phyloP scores from a whole-genome alignment of 2,329 filamentous ascomycete species.

The Aspergillus arachidicola region DNA sequence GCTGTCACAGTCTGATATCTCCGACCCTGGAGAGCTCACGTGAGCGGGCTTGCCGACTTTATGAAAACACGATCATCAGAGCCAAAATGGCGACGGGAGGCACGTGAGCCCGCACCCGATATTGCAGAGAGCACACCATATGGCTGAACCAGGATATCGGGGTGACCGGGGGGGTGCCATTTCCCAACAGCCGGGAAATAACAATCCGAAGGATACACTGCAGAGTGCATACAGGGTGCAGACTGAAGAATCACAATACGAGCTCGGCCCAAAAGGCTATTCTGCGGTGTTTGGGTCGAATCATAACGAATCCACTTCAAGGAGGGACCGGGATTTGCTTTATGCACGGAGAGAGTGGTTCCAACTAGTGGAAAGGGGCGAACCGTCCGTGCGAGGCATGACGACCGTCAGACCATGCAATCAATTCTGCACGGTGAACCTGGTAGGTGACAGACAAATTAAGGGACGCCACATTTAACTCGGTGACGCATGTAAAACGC shows the following conservation, averaged over 20 bases:
- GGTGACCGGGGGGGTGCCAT: not conserved
- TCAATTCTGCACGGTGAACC: not conserved
- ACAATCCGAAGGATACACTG: not conserved
- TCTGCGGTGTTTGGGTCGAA: not conserved
- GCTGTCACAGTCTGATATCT: not conserved
- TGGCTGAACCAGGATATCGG: too few relatives aligned
- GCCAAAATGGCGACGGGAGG: not conserved
- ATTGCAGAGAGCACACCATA: not conserved
- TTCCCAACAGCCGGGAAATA: not conserved
- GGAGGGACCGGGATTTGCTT: not conserved
- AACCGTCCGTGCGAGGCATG: not conserved
- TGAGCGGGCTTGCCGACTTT: not conserved
- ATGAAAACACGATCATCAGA: too few relatives aligned
- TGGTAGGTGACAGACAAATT: not conserved
- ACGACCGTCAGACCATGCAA: not conserved
- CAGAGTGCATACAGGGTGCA: not conserved
- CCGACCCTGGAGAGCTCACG: not conserved
- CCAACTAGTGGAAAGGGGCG: not conserved
- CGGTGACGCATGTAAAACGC: constrained; percentile 2
- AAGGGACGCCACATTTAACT: not conserved
- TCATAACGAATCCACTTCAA: not conserved
- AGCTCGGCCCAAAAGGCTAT: not conserved
- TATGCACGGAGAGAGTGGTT: not conserved
- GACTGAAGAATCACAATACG: not conserved
- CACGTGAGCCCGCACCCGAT: not conserved